Conservation (phyloP, 2,329 filamentous ascomycete species). For the Xylaria sp. region DNA sequence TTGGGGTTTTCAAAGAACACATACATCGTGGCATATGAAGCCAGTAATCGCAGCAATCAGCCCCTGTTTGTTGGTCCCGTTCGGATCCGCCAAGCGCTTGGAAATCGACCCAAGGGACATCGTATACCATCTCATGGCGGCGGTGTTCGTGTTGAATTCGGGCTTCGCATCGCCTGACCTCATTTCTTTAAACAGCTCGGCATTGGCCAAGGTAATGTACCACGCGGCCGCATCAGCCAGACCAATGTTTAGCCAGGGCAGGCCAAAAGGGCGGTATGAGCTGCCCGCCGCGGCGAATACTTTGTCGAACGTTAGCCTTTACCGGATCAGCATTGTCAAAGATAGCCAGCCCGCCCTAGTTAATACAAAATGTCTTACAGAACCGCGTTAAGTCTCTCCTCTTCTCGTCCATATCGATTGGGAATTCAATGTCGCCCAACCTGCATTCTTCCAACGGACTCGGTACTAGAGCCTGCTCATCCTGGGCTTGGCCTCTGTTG, state of each 20-base stretch:
- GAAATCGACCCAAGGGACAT: constrained; percentile 43
- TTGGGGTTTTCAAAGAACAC: neutral
- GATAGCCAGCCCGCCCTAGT: neutral
- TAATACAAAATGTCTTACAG: constrained; percentile 35
- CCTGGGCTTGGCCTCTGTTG: neutral
- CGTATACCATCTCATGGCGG: constrained; percentile 47
- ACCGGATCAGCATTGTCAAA: neutral
- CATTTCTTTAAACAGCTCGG: constrained; percentile 37
- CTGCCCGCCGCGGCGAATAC: constrained; percentile 43
- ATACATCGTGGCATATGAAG: constrained; percentile 46
- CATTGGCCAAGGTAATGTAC: constrained; percentile 48
- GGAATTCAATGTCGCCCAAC: constrained; percentile 40
- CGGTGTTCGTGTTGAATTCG: constrained; percentile 37
- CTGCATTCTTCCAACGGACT: constrained; percentile 36
- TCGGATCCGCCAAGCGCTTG: constrained; percentile 40
- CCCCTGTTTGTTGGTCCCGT: constrained; percentile 39
- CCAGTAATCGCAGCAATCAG: constrained; percentile 45
- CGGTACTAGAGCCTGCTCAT: constrained; percentile 22
- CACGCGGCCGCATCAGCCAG: constrained; percentile 45
- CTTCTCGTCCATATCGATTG: constrained; percentile 45
- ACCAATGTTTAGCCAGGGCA: constrained; percentile 45
- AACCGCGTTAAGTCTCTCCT: constrained; percentile 40
- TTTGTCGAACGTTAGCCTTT: constrained; percentile 11
- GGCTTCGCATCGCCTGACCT: constrained; percentile 33
- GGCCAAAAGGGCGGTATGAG: constrained; percentile 43